phyloP scores from a whole-genome alignment of 140 eudicot species.

The Senecio squalidus region DNA sequence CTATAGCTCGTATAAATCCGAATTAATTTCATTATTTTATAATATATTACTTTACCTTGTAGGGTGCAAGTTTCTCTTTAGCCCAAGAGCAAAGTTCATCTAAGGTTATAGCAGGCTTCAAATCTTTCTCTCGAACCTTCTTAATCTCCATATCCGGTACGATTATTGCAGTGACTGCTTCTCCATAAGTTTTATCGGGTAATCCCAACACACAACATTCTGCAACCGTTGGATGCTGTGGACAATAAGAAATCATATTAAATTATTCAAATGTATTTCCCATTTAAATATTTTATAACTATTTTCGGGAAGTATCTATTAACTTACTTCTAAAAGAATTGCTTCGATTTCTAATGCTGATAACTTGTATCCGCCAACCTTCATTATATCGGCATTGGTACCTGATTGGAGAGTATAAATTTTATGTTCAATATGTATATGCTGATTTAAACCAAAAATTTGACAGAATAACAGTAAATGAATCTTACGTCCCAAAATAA shows the following conservation, averaged over 20 bases:
- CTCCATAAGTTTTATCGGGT: conserved; percentile 83
- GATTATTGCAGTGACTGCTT: conserved; percentile 80
- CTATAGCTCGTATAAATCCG: no score
- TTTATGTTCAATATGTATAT: background rate
- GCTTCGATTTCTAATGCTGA: conserved; percentile 99
- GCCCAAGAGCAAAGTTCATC: conserved; percentile 83
- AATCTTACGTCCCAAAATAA: conserved; percentile 93
- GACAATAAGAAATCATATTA: conserved; percentile 1
- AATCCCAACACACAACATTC: conserved; percentile 97
- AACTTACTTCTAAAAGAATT: conserved; percentile 72
- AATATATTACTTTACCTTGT: no score
- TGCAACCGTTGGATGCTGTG: conserved; percentile 83
- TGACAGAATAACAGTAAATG: background rate
- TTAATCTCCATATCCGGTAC: conserved; percentile 59
- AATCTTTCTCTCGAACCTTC: conserved; percentile 45
- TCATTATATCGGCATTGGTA: conserved; percentile 96
- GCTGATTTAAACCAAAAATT: background rate
- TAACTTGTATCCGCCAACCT: conserved; percentile 94
- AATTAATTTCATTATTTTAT: no score
- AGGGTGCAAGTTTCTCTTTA: conserved; percentile 90
- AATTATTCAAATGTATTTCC: conserved; percentile 1
- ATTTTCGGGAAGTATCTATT: background rate
- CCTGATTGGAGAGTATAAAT: conserved; percentile 42
- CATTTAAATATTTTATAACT: background rate
- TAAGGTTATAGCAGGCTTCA: conserved; percentile 67